Evolutionary conservation across 352 stramenopile genomes (phyloP).

Genomic region (Phytophthora niederhauseri): DNA sequence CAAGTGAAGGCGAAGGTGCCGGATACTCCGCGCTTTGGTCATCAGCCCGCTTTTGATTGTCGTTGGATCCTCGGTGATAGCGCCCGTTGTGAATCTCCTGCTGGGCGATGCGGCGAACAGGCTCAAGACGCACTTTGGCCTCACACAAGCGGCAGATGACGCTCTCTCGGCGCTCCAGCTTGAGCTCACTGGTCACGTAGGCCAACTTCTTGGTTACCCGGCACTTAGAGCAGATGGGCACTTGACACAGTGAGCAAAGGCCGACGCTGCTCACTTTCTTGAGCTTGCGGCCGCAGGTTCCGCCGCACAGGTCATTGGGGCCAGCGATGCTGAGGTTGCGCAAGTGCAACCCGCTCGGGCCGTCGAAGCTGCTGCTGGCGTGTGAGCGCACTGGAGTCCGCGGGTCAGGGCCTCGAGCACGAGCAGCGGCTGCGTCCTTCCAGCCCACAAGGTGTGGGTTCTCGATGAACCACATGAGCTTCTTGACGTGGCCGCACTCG

Average conservation of each 20-base stretch:
- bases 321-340: slow-evolving; percentile 22
- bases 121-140: slow-evolving; percentile 34
- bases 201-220: slow-evolving; percentile 44
- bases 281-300: slow-evolving; percentile 40
- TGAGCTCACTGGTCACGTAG: slow-evolving; percentile 37
- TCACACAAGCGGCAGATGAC: slow-evolving; percentile 42
- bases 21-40: neutral
- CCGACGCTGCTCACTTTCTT: slow-evolving; percentile 39
- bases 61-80: slow-evolving; percentile 14
- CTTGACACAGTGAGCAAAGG: slow-evolving; percentile 40
- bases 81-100: slow-evolving; percentile 35
- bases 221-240: slow-evolving; percentile 47
- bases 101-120: slow-evolving; percentile 30
- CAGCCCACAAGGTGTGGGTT: slow-evolving; percentile 37
- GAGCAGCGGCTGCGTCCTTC: slow-evolving; percentile 26
- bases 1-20: neutral
- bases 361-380: slow-evolving; percentile 16
- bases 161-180: slow-evolving; percentile 35
- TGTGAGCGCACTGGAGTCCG: slow-evolving; percentile 11
- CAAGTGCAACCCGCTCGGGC: slow-evolving; percentile 22
- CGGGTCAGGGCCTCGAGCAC: slow-evolving; percentile 12
- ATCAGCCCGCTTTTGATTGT: neutral
- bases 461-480: slow-evolving; percentile 49
- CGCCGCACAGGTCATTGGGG: slow-evolving; percentile 27
- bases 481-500: slow-evolving; percentile 51